A percentile compares a stretch with the other conserved stretches of the same genome.
Conservation (phyloP, 805 yeast genomes). For the Yarrowia phangngaensis region DNA sequence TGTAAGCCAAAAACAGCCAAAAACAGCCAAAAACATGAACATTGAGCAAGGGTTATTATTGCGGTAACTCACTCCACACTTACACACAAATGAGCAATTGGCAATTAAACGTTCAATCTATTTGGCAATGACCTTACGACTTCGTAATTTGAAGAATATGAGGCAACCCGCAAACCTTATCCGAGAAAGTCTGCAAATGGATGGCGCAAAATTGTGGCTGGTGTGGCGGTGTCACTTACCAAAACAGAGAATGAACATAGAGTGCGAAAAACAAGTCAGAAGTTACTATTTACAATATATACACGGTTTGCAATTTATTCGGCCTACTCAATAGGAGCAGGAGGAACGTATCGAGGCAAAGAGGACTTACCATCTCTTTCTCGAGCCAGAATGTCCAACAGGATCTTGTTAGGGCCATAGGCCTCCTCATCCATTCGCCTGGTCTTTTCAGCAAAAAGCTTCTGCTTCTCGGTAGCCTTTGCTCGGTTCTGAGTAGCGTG, state of each 20-base stretch:
- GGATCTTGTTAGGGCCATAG: constrained; percentile 53
- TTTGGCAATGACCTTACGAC: too few relatives aligned
- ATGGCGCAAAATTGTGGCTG: constrained; percentile 20
- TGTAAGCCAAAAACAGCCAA: too few relatives aligned
- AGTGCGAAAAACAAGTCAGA: constrained; percentile 7
- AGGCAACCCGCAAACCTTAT: too few relatives aligned
- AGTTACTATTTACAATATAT: constrained; percentile 25
- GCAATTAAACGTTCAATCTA: too few relatives aligned
- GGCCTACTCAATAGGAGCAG: constrained; percentile 16
- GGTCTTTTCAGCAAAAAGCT: constrained; percentile 53
- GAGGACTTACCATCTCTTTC: constrained; percentile 26
- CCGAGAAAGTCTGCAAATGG: neutral
- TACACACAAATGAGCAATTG: too few relatives aligned
- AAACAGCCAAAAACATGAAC: too few relatives aligned
- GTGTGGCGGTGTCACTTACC: constrained; percentile 23
- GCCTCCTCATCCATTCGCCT: constrained; percentile 68
- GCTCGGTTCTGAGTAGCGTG: constrained; percentile 47
- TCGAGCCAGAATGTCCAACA: constrained; percentile 24
- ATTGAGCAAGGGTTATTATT: too few relatives aligned
- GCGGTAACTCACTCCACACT: too few relatives aligned
- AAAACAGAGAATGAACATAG: too few relatives aligned
- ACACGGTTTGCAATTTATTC: constrained; percentile 10
- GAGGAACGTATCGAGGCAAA: constrained; percentile 22
- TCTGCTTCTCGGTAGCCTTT: constrained; percentile 55
- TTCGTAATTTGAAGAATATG: too few relatives aligned